These are phyloP conservation scores for Pseudogymnoascus sp. DNA, from an alignment of 2,329 filamentous ascomycete species.

Conservation along the genomic window DNA sequence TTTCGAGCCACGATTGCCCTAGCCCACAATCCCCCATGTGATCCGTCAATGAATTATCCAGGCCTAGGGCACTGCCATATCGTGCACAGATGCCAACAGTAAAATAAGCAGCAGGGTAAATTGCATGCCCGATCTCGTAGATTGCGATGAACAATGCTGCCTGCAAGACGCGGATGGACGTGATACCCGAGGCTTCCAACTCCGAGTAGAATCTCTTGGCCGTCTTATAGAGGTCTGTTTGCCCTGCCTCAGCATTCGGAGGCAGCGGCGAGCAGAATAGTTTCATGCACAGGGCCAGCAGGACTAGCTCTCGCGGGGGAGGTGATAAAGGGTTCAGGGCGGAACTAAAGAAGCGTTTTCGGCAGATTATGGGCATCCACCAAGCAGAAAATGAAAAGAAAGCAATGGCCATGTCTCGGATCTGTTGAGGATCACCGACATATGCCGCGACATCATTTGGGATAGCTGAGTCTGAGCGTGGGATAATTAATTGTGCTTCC, in stretches of 20 bases:
- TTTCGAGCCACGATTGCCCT: too few relatives aligned
- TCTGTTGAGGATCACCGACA: slow-evolving; percentile 29
- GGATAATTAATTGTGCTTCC: background rate
- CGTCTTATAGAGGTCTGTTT: slow-evolving; percentile 35
- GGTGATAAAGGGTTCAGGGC: slow-evolving; percentile 36
- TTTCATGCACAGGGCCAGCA: slow-evolving; percentile 43
- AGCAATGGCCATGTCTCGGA: slow-evolving; percentile 32
- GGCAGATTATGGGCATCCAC: slow-evolving; percentile 42
- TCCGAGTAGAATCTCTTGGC: slow-evolving; percentile 36
- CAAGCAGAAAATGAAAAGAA: slow-evolving; percentile 39
- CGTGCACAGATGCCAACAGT: slow-evolving; percentile 38
- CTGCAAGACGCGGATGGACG: slow-evolving; percentile 38
- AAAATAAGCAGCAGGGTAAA: slow-evolving; percentile 44
- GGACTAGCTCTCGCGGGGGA: slow-evolving; percentile 38
- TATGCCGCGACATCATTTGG: background rate
- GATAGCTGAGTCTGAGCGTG: background rate
- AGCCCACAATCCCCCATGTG: too few relatives aligned
- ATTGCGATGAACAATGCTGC: slow-evolving; percentile 38
- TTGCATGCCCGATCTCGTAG: slow-evolving; percentile 41
- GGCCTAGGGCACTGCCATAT: slow-evolving; percentile 38
- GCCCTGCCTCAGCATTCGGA: slow-evolving; percentile 29
- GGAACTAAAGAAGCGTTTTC: slow-evolving; percentile 34
- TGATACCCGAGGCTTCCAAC: slow-evolving; percentile 36
- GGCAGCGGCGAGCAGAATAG: slow-evolving; percentile 33
- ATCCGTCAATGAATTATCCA: slow-evolving; percentile 26